Base-by-base conservation (phyloP, 495 filamentous ascomycete genomes). In the Amorphotheca resinae region DNA sequence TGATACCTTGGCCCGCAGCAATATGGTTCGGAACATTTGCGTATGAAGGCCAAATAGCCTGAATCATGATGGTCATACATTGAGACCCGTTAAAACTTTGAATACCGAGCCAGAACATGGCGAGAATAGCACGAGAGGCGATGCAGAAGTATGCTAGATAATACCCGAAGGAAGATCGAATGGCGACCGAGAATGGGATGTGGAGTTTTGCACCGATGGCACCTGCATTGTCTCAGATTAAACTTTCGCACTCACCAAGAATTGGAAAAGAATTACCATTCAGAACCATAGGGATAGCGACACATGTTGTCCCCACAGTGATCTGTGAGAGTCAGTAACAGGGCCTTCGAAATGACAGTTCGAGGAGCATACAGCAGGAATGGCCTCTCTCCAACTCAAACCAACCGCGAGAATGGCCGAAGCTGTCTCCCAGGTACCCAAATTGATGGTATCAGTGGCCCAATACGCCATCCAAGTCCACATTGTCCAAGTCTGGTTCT, bases 71-170 rank as follows among this genome's bases (percentile, higher is more conserved):
- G 1, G 68, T 69, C 21, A 81, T 64, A 18, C 74, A 70, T 49
- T 78, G 74, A 6, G 60, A 63, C 14, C 64, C 62, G 15, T 59
- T 64, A 40, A 60, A 62, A 2, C 60, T 64, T 46, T 68, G 64
- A n/a, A 85, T 80, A 11, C 75, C 76, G 20, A 82, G 75, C 80
- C 80, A 84, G 60, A 84, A 82, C 51, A 82, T 61, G 6, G 78
- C 79, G 4, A 83, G 65, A 42, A 83, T 73, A 0, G 71, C 65
- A n/a, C 80, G 69, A 0, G 76, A 80, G 8, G 82, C 60, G 38
- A 83, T 80, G 18, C 72, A 67, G 49, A 84, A 69, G 51, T 82
- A 82, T 3, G 71, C 70, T 37, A 78, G 69, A 63, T 75, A 84
- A 59, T 79, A 84, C 1, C 80, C 80, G 62, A 78, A 85, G 45